Evolutionary conservation across 495 filamentous ascomycete species (phyloP), one percentile per base, ranked within the genome.

Genomic region (Chaetomidium leptoderma): DNA sequence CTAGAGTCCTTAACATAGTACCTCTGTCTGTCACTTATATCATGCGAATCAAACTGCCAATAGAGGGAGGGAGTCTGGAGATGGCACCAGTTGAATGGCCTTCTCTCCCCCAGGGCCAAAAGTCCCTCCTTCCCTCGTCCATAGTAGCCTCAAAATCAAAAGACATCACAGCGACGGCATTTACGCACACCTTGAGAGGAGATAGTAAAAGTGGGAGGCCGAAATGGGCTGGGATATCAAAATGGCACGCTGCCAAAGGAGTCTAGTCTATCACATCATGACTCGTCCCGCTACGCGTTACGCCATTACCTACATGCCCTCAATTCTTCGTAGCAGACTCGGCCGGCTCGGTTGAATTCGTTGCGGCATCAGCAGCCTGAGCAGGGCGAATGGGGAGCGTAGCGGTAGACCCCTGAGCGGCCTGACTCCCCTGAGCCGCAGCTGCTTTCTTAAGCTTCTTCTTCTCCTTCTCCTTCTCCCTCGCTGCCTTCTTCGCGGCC

Each of bases 361-460:
- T 49, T 30, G 46, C 6, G 1, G 26, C 6, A 24, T 46, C 51
- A 17, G 37, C 30, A 7, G 19, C 45, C 24, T 49, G 16, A 5
- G 40, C 54, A 57, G 53, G 48, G 2, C 26, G 60, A n/a, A 63
- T 37, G 3, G 60, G 56, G 4, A 63, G 39, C 5, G 55, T 55
- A 7, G 50, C 42, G 26, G 60, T 45, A 6, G 51, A 19, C 33
- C 46, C 55, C 29, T 50, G 46, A 27, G 61, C 53, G 13, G 56
- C 56, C 24, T 53, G 50, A 9, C 33, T 56, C 8, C 36, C 55
- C 40, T 60, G 59, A 30, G 60, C 54, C 23, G 61, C 65, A 35
- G 58, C 60, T 17, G 62, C 65, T 57, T 70, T 70, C 59, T 66
- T 68, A 17, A 47, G 49, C 51, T 64, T 64, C 57, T 63, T 63